Evolutionary conservation across 495 filamentous ascomycete species (phyloP).

Genomic region (Aspergillus carlsbadensis): DNA sequence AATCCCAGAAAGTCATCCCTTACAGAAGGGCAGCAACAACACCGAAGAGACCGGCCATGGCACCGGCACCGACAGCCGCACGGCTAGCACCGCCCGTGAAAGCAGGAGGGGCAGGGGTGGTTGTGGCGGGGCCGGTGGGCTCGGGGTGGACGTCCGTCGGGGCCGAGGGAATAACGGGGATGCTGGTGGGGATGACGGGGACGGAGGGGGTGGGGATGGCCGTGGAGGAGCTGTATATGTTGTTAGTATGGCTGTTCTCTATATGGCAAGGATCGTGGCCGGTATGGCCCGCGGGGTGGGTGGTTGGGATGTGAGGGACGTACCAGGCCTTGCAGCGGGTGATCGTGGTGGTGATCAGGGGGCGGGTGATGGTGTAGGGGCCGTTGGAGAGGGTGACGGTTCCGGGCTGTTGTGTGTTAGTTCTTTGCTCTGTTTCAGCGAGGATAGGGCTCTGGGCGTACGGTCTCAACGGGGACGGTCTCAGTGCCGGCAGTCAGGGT

Average conservation of each 20-base stretch:
- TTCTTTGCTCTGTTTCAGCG: neutral
- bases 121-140: constrained; percentile 37
- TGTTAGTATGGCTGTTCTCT: constrained; percentile 5
- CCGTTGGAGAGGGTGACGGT: constrained; percentile 66
- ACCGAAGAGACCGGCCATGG: constrained; percentile 64
- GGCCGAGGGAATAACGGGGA: constrained; percentile 7
- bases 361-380: constrained; percentile 65
- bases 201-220: constrained; percentile 37
- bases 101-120: constrained; percentile 49
- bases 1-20: constrained; percentile 28
- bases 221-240: constrained; percentile 49
- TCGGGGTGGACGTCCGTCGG: constrained; percentile 20
- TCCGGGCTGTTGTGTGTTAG: neutral
- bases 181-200: constrained; percentile 14
- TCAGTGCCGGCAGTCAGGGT: constrained; percentile 62
- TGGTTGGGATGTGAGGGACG: constrained; percentile 5
- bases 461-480: constrained; percentile 80
- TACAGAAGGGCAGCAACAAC: constrained; percentile 74
- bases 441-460: constrained; percentile 35
- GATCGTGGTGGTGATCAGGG: constrained; percentile 60
- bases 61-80: constrained; percentile 54
- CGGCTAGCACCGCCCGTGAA: constrained; percentile 51
- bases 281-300: constrained; percentile 1
- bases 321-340: constrained; percentile 69
- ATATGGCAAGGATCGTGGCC: neutral